Evolutionary conservation across 2,329 filamentous ascomycete species (phyloP).

Genomic region (Plectosphaerella cucumerina): DNA sequence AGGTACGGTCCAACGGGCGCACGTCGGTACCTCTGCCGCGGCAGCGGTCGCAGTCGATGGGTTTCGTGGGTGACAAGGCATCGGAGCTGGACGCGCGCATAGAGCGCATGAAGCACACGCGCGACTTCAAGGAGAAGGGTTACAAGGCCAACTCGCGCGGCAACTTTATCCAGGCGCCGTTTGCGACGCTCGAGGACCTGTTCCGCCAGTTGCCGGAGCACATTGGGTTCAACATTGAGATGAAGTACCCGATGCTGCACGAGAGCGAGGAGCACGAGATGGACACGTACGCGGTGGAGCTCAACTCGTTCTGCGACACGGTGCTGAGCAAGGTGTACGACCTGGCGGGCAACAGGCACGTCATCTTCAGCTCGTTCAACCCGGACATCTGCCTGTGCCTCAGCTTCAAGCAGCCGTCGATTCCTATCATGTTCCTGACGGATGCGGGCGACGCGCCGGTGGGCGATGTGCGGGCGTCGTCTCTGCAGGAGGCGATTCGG

Average conservation of each 20-base stretch:
- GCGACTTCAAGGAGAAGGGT: conserved; percentile 89
- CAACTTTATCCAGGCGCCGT: conserved; percentile 92
- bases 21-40: conserved; percentile 15
- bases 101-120: conserved; percentile 95
- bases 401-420: conserved; percentile 95
- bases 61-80: conserved; percentile 37
- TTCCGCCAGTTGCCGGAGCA: conserved; percentile 78
- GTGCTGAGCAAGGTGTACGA: conserved; percentile 90
- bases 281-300: conserved; percentile 92
- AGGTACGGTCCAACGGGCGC: conserved; percentile 8
- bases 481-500: conserved; percentile 89
- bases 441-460: conserved; percentile 80
- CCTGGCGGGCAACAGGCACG: conserved; percentile 73
- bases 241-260: conserved; percentile 98
- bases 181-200: conserved; percentile 91
- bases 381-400: conserved; percentile 92
- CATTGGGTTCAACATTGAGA: conserved; percentile 96
- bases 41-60: conserved; percentile 53
- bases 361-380: conserved; percentile 97
- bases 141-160: conserved; percentile 95
- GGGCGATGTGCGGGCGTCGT: conserved; percentile 85
- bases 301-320: conserved; percentile 95
- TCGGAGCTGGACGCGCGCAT: conserved; percentile 33
- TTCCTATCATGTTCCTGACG: conserved; percentile 90
- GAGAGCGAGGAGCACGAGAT: conserved; percentile 95